Percentiles rank a stretch among this genome's conserved stretches.
Conservation (phyloP, 1,284 basidiomycete genomes). For the Inonotus hispidus region DNA sequence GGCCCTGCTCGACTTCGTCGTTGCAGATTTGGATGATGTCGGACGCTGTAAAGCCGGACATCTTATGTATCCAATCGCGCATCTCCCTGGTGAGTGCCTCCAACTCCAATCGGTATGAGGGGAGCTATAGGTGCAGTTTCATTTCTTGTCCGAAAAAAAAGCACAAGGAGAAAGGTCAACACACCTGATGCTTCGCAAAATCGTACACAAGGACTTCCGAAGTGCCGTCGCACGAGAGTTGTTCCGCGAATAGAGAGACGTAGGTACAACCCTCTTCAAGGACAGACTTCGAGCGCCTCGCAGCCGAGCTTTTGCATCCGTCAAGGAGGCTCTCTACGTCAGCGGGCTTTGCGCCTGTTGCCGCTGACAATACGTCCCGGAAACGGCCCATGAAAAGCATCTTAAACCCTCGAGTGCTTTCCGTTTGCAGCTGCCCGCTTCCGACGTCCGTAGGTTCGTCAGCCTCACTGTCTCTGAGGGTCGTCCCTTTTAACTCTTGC, state of each 20-base stretch:
- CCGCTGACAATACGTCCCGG: slow-evolving; percentile 10
- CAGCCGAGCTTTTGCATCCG: slow-evolving; percentile 6
- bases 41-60: slow-evolving; percentile 11
- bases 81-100: slow-evolving; percentile 3
- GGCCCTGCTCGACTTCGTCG: slow-evolving; percentile 8
- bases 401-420: slow-evolving; percentile 2
- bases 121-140: slow-evolving; percentile 9
- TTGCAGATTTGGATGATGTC: slow-evolving; percentile 15
- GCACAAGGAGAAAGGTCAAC: background rate
- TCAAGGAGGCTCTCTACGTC: slow-evolving; percentile 11
- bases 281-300: background rate
- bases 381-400: slow-evolving; percentile 14
- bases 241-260: slow-evolving; percentile 15
- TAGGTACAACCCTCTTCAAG: slow-evolving; percentile 11
- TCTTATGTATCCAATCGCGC: slow-evolving; percentile 12
- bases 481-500: background rate
- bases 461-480: background rate
- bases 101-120: slow-evolving; percentile 11
- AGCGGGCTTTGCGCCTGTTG: slow-evolving; percentile 3
- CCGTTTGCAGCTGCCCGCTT: background rate
- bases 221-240: background rate
- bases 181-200: slow-evolving; percentile 18
- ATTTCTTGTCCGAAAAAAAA: background rate
- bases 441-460: background rate
- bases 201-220: slow-evolving; percentile 18